Conservation (phyloP, 2,329 filamentous ascomycete species). For the Leptodontidium sp. region DNA sequence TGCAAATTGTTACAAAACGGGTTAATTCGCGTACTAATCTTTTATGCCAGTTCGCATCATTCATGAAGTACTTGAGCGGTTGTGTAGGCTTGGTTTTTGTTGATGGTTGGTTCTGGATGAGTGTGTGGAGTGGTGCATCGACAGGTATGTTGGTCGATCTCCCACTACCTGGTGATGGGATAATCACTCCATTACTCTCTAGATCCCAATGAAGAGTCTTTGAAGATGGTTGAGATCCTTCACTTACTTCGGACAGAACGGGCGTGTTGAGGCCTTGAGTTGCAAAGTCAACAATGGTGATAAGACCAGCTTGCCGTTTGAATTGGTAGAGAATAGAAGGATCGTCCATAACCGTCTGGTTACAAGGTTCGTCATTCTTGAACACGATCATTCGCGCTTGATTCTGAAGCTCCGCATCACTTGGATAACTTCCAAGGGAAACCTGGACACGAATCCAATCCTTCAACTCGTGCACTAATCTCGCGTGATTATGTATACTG, state of each 20-base stretch:
- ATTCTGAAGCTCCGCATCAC: constrained; percentile 62
- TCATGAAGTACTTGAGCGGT: constrained; percentile 56
- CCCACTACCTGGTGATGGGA: constrained; percentile 25
- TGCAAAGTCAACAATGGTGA: constrained; percentile 31
- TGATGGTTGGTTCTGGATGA: constrained; percentile 41
- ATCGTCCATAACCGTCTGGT: constrained; percentile 68
- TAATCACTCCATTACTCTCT: constrained; percentile 30
- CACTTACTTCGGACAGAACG: constrained; percentile 33
- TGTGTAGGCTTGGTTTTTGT: constrained; percentile 42
- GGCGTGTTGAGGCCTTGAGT: constrained; percentile 24
- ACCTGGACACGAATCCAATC: constrained; percentile 59
- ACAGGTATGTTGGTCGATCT: constrained; percentile 10
- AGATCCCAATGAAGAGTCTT: constrained; percentile 43
- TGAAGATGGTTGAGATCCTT: constrained; percentile 27
- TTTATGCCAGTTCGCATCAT: constrained; percentile 67
- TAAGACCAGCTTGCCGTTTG: constrained; percentile 47
- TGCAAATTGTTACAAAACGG: constrained; percentile 60
- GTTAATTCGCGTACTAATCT: constrained; percentile 61
- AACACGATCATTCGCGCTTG: constrained; percentile 69
- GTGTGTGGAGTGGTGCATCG: constrained; percentile 32
- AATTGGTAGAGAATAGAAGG: constrained; percentile 61
- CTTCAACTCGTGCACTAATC: constrained; percentile 62
- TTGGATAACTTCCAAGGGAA: constrained; percentile 56
- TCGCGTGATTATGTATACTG: constrained; percentile 63
- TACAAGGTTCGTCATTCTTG: constrained; percentile 69